Conservation (phyloP, 2,329 filamentous ascomycete species). For the Cyphellophora attinorum region DNA sequence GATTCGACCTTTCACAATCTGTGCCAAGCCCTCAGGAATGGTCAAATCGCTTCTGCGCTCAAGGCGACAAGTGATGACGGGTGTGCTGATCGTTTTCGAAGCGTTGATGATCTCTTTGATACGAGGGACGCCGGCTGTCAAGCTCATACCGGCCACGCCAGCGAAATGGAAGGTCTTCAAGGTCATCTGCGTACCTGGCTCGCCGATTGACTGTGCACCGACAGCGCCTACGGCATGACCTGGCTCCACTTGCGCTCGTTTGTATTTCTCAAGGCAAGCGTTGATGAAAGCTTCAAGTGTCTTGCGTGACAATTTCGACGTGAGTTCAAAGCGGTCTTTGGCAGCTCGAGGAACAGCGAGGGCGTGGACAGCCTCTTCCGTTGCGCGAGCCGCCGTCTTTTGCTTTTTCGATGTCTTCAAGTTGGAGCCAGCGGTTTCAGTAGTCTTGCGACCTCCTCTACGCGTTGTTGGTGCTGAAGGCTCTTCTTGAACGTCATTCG, state of each 20-base stretch:
- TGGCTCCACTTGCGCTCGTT: constrained; percentile 82
- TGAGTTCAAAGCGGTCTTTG: constrained; percentile 48
- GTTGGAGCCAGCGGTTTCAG: neutral
- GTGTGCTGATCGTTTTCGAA: constrained; percentile 85
- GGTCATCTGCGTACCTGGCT: constrained; percentile 98
- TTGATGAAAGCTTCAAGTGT: constrained; percentile 69
- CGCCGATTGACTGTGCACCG: constrained; percentile 94
- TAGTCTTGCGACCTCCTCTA: constrained; percentile 8
- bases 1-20: constrained; percentile 83
- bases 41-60: constrained; percentile 17
- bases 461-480: constrained; percentile 17
- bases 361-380: constrained; percentile 2
- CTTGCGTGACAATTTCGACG: constrained; percentile 70
- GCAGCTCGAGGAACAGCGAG: constrained; percentile 14
- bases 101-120: constrained; percentile 99
- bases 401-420: constrained; percentile 14
- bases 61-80: constrained; percentile 79
- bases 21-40: constrained; percentile 40
- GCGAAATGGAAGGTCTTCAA: constrained; percentile 99
- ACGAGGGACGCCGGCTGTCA: constrained; percentile 96
- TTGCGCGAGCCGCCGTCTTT: constrained; percentile 3
- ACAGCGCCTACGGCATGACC: constrained; percentile 94
- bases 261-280: constrained; percentile 80
- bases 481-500: constrained; percentile 25
- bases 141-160: constrained; percentile 98